Evolutionary conservation across 1,284 basidiomycete species (phyloP).

Genomic region (Gymnopus androsaceus): DNA sequence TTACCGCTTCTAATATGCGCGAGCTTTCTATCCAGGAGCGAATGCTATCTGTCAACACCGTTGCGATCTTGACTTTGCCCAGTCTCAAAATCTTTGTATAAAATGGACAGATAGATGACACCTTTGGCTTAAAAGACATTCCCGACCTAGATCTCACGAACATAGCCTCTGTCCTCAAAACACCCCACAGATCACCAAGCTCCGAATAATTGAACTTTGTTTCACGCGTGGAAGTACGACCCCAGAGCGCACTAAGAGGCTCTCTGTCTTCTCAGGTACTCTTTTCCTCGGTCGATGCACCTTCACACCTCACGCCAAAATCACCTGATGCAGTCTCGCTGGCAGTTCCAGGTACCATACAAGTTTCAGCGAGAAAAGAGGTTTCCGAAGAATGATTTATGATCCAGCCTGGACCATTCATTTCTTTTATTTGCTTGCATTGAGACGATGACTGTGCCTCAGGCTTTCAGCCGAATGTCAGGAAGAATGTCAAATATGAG

Average conservation of each 20-base stretch:
- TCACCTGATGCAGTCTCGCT: not conserved
- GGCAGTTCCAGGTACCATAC: not conserved
- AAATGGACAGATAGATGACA: not conserved
- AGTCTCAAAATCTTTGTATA: not conserved
- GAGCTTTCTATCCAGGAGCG: slow-evolving; percentile 1
- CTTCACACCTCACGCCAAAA: not conserved
- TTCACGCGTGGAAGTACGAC: not conserved
- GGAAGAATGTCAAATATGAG: no score
- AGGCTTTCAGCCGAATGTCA: no score
- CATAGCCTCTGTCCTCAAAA: not conserved
- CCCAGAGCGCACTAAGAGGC: not conserved
- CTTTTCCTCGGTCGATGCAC: not conserved
- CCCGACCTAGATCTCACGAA: not conserved
- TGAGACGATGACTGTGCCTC: no score
- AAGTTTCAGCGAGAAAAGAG: not conserved
- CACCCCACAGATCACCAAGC: not conserved
- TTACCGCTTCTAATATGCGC: not conserved
- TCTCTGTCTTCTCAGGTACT: not conserved
- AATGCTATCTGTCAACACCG: not conserved
- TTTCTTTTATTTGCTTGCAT: no score
- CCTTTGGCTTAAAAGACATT: not conserved
- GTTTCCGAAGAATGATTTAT: not conserved
- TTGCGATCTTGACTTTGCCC: not conserved
- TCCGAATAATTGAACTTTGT: not conserved
- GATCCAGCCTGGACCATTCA: not conserved